Conservation (phyloP, 768 basidiomycete genomes). For the Dioszegia crocea region DNA sequence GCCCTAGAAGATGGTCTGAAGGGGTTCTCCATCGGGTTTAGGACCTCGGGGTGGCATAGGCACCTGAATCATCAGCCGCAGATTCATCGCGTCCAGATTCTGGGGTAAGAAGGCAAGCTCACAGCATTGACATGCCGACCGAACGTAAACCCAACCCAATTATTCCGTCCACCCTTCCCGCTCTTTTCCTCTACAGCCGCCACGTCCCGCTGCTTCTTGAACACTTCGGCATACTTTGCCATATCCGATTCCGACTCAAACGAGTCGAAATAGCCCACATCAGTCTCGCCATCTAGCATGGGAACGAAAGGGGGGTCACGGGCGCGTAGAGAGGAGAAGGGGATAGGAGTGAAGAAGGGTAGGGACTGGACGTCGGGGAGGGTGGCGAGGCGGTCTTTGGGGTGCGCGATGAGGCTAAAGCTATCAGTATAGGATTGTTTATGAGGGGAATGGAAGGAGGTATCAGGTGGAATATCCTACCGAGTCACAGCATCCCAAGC, state of each 20-base stretch:
- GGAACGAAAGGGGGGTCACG: conserved; percentile 86
- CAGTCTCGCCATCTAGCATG: conserved; percentile 85
- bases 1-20: conserved; percentile 49
- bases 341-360: conserved; percentile 72
- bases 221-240: conserved; percentile 98
- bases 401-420: conserved; percentile 69
- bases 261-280: conserved; percentile 61
- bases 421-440: too few relatives aligned
- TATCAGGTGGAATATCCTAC: conserved; percentile 52
- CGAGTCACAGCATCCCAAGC: conserved; percentile 92
- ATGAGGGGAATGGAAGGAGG: too few relatives aligned
- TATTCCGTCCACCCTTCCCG: conserved; percentile 41
- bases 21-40: conserved; percentile 49
- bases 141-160: conserved; percentile 52
- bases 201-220: conserved; percentile 93
- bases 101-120: too few relatives aligned
- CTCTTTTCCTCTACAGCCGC: conserved; percentile 83
- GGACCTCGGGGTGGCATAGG: conserved; percentile 22
- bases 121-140: conserved; percentile 40
- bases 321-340: conserved; percentile 75
- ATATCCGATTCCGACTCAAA: conserved; percentile 78
- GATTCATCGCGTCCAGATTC: background rate
- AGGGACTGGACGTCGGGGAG: conserved; percentile 69
- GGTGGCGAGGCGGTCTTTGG: conserved; percentile 71
- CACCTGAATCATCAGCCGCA: conserved; percentile 17